Percentiles rank a stretch among this genome's conserved stretches.
Conservation (phyloP, 75 land plant species). For the Cupressus sempervirens region DNA sequence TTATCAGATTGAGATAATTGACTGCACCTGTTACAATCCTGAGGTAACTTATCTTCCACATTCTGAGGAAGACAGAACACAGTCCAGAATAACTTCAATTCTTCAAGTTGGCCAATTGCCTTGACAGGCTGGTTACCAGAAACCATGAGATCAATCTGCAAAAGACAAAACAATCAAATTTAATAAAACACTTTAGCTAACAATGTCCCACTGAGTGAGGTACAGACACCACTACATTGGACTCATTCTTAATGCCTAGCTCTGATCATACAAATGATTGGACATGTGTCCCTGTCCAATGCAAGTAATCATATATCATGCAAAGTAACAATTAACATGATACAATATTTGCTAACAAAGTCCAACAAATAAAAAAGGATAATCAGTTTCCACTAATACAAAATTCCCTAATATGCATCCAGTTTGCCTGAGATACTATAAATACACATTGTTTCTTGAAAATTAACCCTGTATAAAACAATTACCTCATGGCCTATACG, state of each 20-base stretch:
- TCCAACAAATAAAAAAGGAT: not conserved
- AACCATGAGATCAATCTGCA: conserved; percentile 96
- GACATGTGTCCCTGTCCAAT: not conserved
- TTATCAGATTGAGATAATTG: not conserved
- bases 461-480: not conserved
- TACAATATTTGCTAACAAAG: not conserved
- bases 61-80: conserved; percentile 60
- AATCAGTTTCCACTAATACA: not conserved
- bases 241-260: not conserved
- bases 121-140: conserved; percentile 62
- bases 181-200: not conserved
- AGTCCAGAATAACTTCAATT: conserved; percentile 64
- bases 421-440: not conserved
- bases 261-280: not conserved
- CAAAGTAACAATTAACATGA: not conserved
- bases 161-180: not conserved
- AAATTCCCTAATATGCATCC: conserved; percentile 4
- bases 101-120: conserved; percentile 65
- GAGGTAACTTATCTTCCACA: conserved; percentile 30
- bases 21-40: conserved; percentile 57
- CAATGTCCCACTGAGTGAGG: not conserved
- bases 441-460: not conserved
- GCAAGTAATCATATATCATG: not conserved
- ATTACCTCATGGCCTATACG: conserved; percentile 92
- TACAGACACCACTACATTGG: not conserved